Base-by-base conservation (phyloP, 345 rosid genomes). In the Pelargonium nanum region DNA sequence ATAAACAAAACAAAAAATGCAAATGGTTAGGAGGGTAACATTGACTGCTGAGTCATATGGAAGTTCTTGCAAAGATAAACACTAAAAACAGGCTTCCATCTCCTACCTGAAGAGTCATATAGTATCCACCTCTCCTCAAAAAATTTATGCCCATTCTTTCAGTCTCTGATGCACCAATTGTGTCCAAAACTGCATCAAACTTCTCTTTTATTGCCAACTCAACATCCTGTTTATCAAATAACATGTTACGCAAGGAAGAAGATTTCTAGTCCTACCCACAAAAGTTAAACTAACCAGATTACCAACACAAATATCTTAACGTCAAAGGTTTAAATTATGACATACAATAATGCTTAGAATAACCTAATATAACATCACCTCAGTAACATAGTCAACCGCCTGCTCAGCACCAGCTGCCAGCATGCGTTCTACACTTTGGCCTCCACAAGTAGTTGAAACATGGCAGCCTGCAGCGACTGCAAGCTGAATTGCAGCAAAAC, bases 101-200 rank as follows among this genome's bases (percentile, higher is more conserved):
- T 56, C n/a, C 65, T 60, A 84, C 94, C 82, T 89, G 96, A 58
- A 89, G 97, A 30, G 97, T 92, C 99, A 92, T 89, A 68, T 85
- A 87, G 75, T 87, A 81, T 62, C 98, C 97, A 26, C 96, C 95
- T 65, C 84, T 81, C 65, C 76, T 83, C 77, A 93, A 77, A 72
- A 93, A 74, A 65, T 77, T 85, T 62, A 80, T 73, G 67, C 97
- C 88, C 24, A 78, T 59, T 75, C 94, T 82, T 77, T 93, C 97
- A 0, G 97, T 89, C 68, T 89, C 96, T 55, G 85, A 78, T 23
- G 75, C 85, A 57, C 99, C 99, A 74, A 93, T 89, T 56, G 99
- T 93, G 74, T 93, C 99, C 72, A 93, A 71, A 63, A 89, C 99
- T 55, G 88, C 89, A 71, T 89, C 96, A 70, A 89, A 93, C 72